Evolutionary conservation across 1,284 basidiomycete genomes (phyloP).

Genomic region (Ganoderma boninense): DNA sequence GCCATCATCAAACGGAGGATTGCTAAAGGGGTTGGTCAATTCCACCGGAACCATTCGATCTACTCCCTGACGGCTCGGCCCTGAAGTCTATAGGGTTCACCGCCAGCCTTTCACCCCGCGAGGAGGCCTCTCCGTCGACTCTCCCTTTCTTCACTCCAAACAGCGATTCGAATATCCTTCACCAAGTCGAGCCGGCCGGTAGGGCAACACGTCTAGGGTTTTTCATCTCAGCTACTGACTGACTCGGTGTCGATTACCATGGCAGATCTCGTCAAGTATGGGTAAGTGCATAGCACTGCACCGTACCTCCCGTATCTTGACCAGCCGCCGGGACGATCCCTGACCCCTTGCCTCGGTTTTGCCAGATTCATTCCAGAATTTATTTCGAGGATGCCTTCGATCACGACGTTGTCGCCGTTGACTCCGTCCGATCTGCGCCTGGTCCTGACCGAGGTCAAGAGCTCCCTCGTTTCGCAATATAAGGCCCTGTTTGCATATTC

Average conservation of each 20-base stretch:
- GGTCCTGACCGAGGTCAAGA: conserved; percentile 91
- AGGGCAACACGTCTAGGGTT: conserved; percentile 22
- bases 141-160: conserved; percentile 83
- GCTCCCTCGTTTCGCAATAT: conserved; percentile 92
- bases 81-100: conserved; percentile 89
- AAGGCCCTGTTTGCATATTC: conserved; percentile 83
- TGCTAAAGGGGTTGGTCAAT: conserved; percentile 77
- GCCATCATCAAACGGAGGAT: conserved; percentile 81
- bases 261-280: conserved; percentile 85
- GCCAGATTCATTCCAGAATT: conserved; percentile 93
- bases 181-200: conserved; percentile 76
- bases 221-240: neutral
- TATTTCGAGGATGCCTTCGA: conserved; percentile 87
- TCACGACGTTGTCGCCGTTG: conserved; percentile 85
- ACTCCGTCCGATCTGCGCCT: conserved; percentile 81
- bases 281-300: conserved; percentile 51
- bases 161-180: conserved; percentile 58
- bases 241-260: neutral
- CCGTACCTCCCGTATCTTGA: neutral
- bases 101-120: conserved; percentile 62
- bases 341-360: neutral
- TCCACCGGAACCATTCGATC: conserved; percentile 1
- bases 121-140: conserved; percentile 46
- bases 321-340: neutral
- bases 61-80: neutral